Percentiles rank a stretch among this genome's conserved stretches.
phyloP scores from a whole-genome alignment of 2,329 filamentous ascomycete genomes.

The Ciborinia camelliae region DNA sequence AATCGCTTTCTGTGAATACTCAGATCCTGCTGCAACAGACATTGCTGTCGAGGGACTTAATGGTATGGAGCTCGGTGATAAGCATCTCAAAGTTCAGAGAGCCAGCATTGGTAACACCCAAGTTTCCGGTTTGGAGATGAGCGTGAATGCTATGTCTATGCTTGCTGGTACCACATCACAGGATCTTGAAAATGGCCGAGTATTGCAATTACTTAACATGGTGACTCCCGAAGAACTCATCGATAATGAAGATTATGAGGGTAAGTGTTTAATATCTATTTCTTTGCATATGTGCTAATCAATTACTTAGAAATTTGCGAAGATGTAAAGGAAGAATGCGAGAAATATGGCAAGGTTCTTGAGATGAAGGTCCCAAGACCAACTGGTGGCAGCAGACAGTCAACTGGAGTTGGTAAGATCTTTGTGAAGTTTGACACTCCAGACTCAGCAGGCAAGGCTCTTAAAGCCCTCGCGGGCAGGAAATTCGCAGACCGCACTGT shows the following conservation, averaged over 20 bases:
- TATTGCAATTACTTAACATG: constrained; percentile 96
- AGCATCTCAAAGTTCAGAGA: constrained; percentile 77
- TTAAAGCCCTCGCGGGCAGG: constrained; percentile 85
- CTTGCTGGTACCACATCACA: constrained; percentile 83
- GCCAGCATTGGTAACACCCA: constrained; percentile 95
- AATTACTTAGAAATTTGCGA: constrained; percentile 74
- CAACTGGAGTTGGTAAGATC: constrained; percentile 92
- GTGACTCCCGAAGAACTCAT: constrained; percentile 93
- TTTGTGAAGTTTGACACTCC: constrained; percentile 86
- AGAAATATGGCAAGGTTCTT: constrained; percentile 80
- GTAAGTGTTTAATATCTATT: constrained; percentile 46
- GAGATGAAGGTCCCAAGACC: constrained; percentile 94
- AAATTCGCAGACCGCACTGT: constrained; percentile 97
- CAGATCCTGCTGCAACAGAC: constrained; percentile 70
- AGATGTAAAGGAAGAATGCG: constrained; percentile 88
- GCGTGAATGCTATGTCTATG: constrained; percentile 96
- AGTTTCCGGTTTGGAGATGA: constrained; percentile 86
- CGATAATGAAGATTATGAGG: constrained; percentile 92
- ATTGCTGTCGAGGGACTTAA: constrained; percentile 89
- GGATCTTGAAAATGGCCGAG: constrained; percentile 75
- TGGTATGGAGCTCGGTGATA: constrained; percentile 88
- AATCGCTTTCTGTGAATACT: constrained; percentile 95
- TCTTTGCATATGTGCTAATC: constrained; percentile 38
- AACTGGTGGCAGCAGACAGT: constrained; percentile 75
- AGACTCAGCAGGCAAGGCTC: constrained; percentile 76